These are phyloP conservation scores for Raddia distichophylla DNA, from an alignment of 176 grass and related monocot genomes.

Conservation along the genomic window DNA sequence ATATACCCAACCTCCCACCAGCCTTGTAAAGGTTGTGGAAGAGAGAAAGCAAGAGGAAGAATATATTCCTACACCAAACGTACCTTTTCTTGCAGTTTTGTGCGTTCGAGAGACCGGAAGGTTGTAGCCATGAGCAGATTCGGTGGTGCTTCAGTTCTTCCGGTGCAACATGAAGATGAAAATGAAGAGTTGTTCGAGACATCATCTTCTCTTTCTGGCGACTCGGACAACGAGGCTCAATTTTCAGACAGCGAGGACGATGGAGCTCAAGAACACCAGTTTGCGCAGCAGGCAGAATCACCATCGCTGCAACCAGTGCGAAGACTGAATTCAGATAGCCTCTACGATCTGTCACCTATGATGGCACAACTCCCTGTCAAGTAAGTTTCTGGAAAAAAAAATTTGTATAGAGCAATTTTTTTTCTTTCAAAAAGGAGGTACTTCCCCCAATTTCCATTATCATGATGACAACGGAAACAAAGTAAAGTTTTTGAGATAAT, in stretches of 20 bases:
- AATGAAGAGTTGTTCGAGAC: conserved; percentile 63
- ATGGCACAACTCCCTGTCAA: conserved; percentile 64
- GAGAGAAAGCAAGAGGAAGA: conserved; percentile 27
- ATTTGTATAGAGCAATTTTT: not conserved
- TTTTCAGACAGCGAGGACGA: conserved; percentile 44
- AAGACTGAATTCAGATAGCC: conserved; percentile 42
- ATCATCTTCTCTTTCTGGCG: conserved; percentile 63
- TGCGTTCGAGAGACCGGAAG: conserved; percentile 15
- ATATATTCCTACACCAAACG: conserved; percentile 32
- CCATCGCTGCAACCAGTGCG: conserved; percentile 2
- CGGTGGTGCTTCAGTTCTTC: conserved; percentile 27
- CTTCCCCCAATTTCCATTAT: no score
- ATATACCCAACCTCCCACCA: conserved; percentile 25
- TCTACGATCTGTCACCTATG: conserved; percentile 69
- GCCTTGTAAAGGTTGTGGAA: conserved; percentile 34
- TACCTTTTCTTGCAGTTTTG: conserved; percentile 4
- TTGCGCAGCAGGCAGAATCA: conserved; percentile 28
- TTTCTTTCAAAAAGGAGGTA: no score
- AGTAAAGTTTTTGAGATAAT: no score
- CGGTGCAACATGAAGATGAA: conserved; percentile 45
- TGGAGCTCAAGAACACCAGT: conserved; percentile 23
- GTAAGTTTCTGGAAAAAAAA: conserved; percentile 44
- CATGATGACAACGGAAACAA: no score
- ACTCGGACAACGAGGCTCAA: conserved; percentile 46
- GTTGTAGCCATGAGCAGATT: conserved; percentile 37